Evolutionary conservation across 306 rosid genomes (phyloP), one percentile per base, ranked within the genome.

Genomic region (Purshia tridentata): DNA sequence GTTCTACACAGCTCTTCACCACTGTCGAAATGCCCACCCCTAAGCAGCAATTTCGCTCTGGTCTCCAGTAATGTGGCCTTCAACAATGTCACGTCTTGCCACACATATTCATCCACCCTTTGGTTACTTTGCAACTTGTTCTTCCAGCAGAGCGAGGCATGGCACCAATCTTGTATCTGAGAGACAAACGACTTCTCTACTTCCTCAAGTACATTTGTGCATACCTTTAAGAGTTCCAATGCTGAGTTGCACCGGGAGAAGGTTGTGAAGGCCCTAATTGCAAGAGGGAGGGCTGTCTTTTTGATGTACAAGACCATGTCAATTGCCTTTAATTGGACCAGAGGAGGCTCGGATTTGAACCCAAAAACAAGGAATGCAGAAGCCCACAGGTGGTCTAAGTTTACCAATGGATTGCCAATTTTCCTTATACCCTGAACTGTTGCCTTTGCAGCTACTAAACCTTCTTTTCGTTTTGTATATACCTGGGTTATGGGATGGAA

Each of bases 351-450:
- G 0, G 90, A 86, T 83, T 90, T 90, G 89, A 88, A 93, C 13
- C 98, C 98, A 7, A 93, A 93, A 10, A 93, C 96, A 3, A 93
- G 93, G 67, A 93, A 90, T 49, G 97, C 96, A 8, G 97, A 87
- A 18, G 95, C 88, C 98, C 98, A 93, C 7, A 83, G 74, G 69
- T 93, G 98, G 80, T 87, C 89, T 2, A 85, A 81, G 84, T 84
- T 85, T 8, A 75, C 76, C 78, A 67, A 73, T 16, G 81, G 78
- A 72, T 76, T 86, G 7, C 88, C 85, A 14, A 72, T 68, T 82
- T 83, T 93, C 69, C 93, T 83, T 9, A 84, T 82, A 6, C 94
- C 91, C 73, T 90, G 88, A 69, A 90, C 86, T 19, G 87, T 78
- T 20, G 90, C 92, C 69, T 84, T 83, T 20, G 95, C 91, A 67